Conservation (phyloP, 176 grass and related monocot genomes). For the Ananas comosus region DNA sequence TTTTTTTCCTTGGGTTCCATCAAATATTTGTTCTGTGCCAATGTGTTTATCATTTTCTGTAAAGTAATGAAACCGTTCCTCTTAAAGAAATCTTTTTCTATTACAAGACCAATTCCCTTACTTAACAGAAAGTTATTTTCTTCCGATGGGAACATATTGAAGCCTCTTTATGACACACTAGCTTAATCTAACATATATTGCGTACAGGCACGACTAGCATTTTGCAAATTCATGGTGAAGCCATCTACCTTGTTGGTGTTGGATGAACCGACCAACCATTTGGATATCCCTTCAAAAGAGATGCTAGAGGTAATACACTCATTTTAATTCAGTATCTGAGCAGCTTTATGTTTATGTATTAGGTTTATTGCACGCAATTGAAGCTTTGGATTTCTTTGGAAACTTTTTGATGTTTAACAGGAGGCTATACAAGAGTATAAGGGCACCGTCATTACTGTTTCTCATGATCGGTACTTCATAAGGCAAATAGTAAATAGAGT, state of each 20-base stretch:
- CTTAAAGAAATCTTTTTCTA: no score
- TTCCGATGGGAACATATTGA: no score
- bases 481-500: constrained; percentile 97
- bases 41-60: no score
- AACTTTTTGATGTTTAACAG: constrained; percentile 36
- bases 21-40: no score
- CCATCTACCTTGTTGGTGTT: constrained; percentile 92
- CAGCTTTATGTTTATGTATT: neutral
- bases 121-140: no score
- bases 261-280: constrained; percentile 98
- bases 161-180: constrained; percentile 8
- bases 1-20: no score
- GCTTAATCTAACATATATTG: constrained; percentile 3
- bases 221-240: constrained; percentile 99
- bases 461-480: constrained; percentile 92
- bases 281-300: constrained; percentile 98
- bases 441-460: constrained; percentile 88
- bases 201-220: constrained; percentile 77
- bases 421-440: constrained; percentile 93
- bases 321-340: neutral
- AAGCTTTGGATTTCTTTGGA: neutral
- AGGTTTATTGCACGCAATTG: neutral
- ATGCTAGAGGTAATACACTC: constrained; percentile 76
- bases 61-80: no score
- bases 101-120: no score